phyloP scores from a whole-genome alignment of 2,329 filamentous ascomycete genomes.

The Diaporthe ampelina region DNA sequence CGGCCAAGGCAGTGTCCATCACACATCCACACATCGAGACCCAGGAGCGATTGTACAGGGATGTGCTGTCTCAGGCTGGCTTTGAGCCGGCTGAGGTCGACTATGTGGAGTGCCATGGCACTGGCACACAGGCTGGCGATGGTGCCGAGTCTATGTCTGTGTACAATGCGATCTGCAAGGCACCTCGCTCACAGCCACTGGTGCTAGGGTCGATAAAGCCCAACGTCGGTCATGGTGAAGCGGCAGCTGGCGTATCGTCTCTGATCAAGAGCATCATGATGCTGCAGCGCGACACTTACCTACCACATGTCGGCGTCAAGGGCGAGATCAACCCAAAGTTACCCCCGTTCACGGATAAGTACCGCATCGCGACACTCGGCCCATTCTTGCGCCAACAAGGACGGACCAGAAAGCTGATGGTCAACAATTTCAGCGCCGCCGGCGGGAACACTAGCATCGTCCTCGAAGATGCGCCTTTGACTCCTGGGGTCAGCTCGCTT shows the following conservation, averaged over 20 bases:
- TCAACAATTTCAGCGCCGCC: slow-evolving; percentile 72
- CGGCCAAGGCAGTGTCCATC: slow-evolving; percentile 72
- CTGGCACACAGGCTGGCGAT: slow-evolving; percentile 86
- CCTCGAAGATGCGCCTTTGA: slow-evolving; percentile 60
- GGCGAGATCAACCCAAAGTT: slow-evolving; percentile 41
- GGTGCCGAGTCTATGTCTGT: slow-evolving; percentile 86
- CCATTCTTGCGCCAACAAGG: background rate
- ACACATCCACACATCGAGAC: slow-evolving; percentile 76
- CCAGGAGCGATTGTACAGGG: slow-evolving; percentile 78
- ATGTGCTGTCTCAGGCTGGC: slow-evolving; percentile 78
- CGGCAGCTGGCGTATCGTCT: slow-evolving; percentile 38
- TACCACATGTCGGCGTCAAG: slow-evolving; percentile 44
- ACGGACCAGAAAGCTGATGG: slow-evolving; percentile 57
- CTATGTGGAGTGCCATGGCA: slow-evolving; percentile 94
- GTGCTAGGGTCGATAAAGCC: slow-evolving; percentile 72
- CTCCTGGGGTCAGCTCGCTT: slow-evolving; percentile 8
- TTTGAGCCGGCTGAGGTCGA: slow-evolving; percentile 82
- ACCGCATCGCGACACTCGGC: background rate
- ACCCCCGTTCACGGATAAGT: slow-evolving; percentile 44
- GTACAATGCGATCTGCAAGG: slow-evolving; percentile 60
- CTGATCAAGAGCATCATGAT: slow-evolving; percentile 45
- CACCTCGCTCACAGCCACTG: slow-evolving; percentile 57
- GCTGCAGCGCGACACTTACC: slow-evolving; percentile 40
- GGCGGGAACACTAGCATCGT: slow-evolving; percentile 69
- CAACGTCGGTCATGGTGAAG: slow-evolving; percentile 42